phyloP scores from a whole-genome alignment of 345 rosid species.

The Erysimum cheiranthoides region DNA sequence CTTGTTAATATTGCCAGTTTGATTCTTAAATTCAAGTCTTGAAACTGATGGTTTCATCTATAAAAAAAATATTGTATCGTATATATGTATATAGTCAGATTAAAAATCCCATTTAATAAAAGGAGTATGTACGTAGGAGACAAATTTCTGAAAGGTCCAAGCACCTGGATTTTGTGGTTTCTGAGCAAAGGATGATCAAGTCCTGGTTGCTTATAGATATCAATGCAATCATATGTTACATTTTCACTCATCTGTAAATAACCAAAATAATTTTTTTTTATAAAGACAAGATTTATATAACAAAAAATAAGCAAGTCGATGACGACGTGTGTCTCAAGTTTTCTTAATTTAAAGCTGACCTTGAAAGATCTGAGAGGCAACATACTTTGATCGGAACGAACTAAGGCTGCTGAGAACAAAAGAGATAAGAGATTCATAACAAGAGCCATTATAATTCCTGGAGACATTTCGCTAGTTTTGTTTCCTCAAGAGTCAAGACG shows the following conservation, averaged over 20 bases:
- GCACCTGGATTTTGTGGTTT: slow-evolving; percentile 1
- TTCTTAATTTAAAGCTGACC: neutral
- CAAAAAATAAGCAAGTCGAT: neutral
- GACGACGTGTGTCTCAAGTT: neutral
- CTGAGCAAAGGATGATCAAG: neutral
- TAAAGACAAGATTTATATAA: neutral
- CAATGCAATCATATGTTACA: neutral
- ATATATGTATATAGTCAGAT: neutral
- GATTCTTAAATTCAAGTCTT: neutral
- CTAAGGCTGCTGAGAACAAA: neutral
- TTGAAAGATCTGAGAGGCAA: neutral
- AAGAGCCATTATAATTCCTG: neutral
- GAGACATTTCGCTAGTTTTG: neutral
- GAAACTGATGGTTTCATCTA: neutral
- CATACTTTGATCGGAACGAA: neutral
- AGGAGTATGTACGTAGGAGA: neutral
- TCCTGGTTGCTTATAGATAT: slow-evolving; percentile 4
- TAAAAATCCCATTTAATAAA: neutral
- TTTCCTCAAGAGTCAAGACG: neutral
- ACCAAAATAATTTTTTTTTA: neutral
- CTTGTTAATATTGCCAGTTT: neutral
- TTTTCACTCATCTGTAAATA: neutral
- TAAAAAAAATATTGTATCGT: neutral
- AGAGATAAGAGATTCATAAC: neutral
- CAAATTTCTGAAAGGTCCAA: neutral